Evolutionary conservation across 306 rosid species (phyloP).

Genomic region (barrel medic (Medicago truncatula)): MtrunA17r5.0-ANR NC_053045.1:39628001-39628500

Average conservation of each 20-base stretch:
- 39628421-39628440: constrained; percentile 9
- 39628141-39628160: background rate
- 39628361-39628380: constrained; percentile 20
- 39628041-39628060: constrained; percentile 5
- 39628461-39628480: constrained; percentile 17
- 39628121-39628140: background rate
- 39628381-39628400: background rate
- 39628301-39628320: constrained; percentile 14
- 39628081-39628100: background rate
- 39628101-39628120: background rate
- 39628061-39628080: constrained; percentile 7
- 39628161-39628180: constrained; percentile 25
- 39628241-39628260: constrained; percentile 12
- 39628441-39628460: constrained; percentile 18
- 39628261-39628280: constrained; percentile 27
- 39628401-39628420: constrained; percentile 18
- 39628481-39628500: constrained; percentile 34
- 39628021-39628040: background rate
- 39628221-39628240: background rate
- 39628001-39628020: constrained; percentile 13
- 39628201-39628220: background rate
- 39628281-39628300: constrained; percentile 27
- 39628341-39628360: constrained; percentile 1
- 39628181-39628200: background rate
- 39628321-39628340: constrained; percentile 21